Base-by-base conservation (phyloP, 768 basidiomycete species). In the Pisolithus albus region DNA sequence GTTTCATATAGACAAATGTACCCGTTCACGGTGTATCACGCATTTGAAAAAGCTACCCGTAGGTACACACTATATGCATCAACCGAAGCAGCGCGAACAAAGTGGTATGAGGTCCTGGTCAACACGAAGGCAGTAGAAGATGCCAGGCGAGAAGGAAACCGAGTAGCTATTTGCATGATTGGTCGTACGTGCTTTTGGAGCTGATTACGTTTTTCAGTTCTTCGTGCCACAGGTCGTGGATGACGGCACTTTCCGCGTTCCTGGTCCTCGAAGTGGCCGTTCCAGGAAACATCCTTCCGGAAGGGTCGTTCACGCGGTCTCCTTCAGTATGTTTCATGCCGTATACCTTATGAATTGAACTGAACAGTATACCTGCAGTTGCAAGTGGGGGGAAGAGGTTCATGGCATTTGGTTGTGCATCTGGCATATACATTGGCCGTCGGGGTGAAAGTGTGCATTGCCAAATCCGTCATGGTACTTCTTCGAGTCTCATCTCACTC, bases 1-100 rank as follows among this genome's bases (percentile, higher is more conserved):
- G 77, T 72, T 11, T 72, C 77, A 38, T 72, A 73, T 50, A 72
- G 78, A 23, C 66, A 79, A 11, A 67, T 89, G 60, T 92, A 80
- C 61, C 89, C 90, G 1, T 86, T 92, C 64, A 86, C 82, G 1
- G 69, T 92, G 55, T 86, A 81, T 64, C 88, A 92, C 53, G 82
- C 84, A 0, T 75, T 78, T 1, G 75, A 74, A 47, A 76, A 74
- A 47, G 59, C 70, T 16, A 71, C 67, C 47, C 77, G 88, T 42
- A 70, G 82, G 52, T 92, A 91, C 64, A 92, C 85, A 3, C 70
- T 92, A 9, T 88, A 82, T 56, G 83, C 85, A 0, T 56, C 71
- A 16, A 80, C 75, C 11, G 84, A 88, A 42, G 61, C 69, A 1
- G 55, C 75, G 52, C 71, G 90, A 51, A 74, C 75, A 60, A 80